phyloP scores from a whole-genome alignment of 2,329 filamentous ascomycete genomes.

The Cryphonectria naterciae region DNA sequence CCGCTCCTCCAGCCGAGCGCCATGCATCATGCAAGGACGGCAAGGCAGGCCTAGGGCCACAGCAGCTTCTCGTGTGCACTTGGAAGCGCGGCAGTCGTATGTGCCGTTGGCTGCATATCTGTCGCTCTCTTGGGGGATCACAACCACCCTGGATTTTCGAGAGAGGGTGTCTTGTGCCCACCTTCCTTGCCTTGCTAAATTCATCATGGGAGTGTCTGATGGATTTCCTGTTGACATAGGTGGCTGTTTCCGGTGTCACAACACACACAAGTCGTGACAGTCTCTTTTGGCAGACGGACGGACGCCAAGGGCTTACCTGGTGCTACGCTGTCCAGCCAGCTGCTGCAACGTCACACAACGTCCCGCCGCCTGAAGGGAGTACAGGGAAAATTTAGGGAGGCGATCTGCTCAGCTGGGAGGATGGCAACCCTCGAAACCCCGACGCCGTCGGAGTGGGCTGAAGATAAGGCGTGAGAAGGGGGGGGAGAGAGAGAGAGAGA shows the following conservation, averaged over 20 bases:
- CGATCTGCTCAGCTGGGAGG: not conserved
- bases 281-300: not conserved
- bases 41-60: not conserved
- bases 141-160: not conserved
- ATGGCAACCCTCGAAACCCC: not conserved
- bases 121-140: not conserved
- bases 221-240: not conserved
- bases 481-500: not conserved
- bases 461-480: not conserved
- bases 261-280: not conserved
- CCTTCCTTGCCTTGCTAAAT: not conserved
- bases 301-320: not conserved
- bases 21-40: constrained; percentile 11
- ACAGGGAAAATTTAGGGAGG: not conserved
- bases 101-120: not conserved
- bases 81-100: not conserved
- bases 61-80: not conserved
- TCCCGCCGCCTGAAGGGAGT: not conserved
- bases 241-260: not conserved
- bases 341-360: not conserved
- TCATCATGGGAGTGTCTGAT: too few relatives aligned
- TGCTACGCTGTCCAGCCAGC: not conserved
- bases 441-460: not conserved
- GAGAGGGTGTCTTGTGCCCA: not conserved
- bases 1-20: constrained; percentile 10